Percentiles rank a stretch among this genome's conserved stretches.
Evolutionary conservation across 345 rosid species (phyloP).

Genomic region (Syzygium jambos): DNA sequence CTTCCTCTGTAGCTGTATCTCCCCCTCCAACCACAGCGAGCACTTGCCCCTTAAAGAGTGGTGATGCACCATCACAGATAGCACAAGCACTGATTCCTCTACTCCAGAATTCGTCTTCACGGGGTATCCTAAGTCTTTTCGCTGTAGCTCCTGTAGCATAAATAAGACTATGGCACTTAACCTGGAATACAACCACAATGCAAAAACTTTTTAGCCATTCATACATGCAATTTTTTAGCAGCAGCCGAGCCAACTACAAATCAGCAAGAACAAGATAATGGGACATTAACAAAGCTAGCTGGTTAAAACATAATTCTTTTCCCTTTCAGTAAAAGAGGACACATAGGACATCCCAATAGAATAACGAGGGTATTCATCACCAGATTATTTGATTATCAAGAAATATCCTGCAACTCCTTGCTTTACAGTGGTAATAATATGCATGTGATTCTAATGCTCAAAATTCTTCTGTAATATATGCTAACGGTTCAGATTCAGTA

Average conservation of each 20-base stretch:
- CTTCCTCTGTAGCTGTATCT: conserved; percentile 98
- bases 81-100: conserved; percentile 99
- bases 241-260: not conserved
- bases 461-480: not conserved
- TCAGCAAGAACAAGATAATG: not conserved
- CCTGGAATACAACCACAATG: conserved; percentile 29
- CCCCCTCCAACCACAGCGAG: conserved; percentile 99
- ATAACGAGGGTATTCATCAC: not conserved
- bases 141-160: conserved; percentile 98
- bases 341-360: not conserved
- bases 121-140: conserved; percentile 66
- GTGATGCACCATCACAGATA: conserved; percentile 97
- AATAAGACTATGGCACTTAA: conserved; percentile 73
- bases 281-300: not conserved
- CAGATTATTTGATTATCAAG: not conserved
- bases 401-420: not conserved
- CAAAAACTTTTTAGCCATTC: not conserved
- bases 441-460: not conserved
- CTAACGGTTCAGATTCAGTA: not conserved
- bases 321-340: not conserved
- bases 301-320: not conserved
- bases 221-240: not conserved
- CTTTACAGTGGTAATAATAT: not conserved
- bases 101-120: conserved; percentile 98
- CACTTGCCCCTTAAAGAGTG: conserved; percentile 88